Conservation (phyloP, 805 yeast genomes). For the Monosporozyma yasuniensis region DNA sequence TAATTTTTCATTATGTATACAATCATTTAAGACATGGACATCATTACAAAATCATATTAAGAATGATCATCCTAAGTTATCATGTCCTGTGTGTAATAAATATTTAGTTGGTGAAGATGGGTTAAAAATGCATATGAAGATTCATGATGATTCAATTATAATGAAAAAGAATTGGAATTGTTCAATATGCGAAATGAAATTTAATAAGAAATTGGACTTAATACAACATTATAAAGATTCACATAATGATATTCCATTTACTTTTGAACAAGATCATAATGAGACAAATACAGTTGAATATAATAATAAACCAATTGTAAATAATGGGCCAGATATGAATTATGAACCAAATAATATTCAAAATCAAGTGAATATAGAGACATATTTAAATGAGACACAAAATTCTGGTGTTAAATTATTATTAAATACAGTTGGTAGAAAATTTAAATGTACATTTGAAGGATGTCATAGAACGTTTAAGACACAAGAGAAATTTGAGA, state of each 20-base stretch:
- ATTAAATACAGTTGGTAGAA: conserved; percentile 28
- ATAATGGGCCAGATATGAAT: conserved; percentile 1
- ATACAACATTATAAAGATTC: conserved; percentile 49
- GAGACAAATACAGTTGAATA: no score
- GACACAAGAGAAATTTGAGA: conserved; percentile 28
- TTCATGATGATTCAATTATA: conserved; percentile 49
- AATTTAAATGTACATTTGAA: conserved; percentile 40
- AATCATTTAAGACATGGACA: conserved; percentile 60
- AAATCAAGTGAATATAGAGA: conserved; percentile 22
- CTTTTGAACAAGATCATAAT: conserved; percentile 3
- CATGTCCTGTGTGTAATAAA: conserved; percentile 57
- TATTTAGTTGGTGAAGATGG: conserved; percentile 68
- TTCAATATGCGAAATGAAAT: conserved; percentile 38
- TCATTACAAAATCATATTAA: conserved; percentile 64
- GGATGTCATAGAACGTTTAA: conserved; percentile 48
- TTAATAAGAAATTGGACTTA: conserved; percentile 49
- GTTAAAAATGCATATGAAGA: conserved; percentile 59
- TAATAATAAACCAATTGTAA: no score
- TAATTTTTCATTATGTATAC: conserved; percentile 51
- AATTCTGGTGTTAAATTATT: conserved; percentile 24
- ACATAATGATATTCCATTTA: conserved; percentile 20
- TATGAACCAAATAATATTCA: conserved; percentile 14
- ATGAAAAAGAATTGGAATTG: conserved; percentile 64
- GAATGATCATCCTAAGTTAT: conserved; percentile 60
- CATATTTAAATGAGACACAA: conserved; percentile 14